phyloP scores from a whole-genome alignment of 768 basidiomycete species.

The Pholiota conissans region DNA sequence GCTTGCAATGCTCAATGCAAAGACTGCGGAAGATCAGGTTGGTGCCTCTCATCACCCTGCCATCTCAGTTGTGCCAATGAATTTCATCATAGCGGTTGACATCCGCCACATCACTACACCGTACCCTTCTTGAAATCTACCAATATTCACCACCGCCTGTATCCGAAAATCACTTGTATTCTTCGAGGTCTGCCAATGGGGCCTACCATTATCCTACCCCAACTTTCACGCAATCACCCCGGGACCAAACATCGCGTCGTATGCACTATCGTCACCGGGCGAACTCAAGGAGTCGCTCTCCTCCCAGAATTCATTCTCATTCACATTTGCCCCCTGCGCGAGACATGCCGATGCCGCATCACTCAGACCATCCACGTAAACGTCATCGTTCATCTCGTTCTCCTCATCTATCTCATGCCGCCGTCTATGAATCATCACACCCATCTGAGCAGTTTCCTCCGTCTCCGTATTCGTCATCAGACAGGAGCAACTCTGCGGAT shows the following conservation, averaged over 20 bases:
- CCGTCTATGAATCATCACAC: constrained; percentile 40
- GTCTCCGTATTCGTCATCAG: constrained; percentile 73
- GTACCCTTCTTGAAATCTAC: constrained; percentile 67
- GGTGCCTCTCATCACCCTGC: constrained; percentile 19
- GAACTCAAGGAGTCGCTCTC: constrained; percentile 40
- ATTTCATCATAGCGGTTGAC: constrained; percentile 58
- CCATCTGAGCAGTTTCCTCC: constrained; percentile 57
- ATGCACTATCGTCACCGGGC: constrained; percentile 34
- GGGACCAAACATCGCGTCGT: constrained; percentile 31
- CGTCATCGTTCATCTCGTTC: constrained; percentile 65
- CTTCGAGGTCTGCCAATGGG: constrained; percentile 22
- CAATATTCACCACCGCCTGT: constrained; percentile 29
- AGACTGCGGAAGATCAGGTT: constrained; percentile 92
- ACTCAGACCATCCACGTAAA: constrained; percentile 53
- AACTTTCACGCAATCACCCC: constrained; percentile 36
- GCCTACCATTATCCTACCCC: constrained; percentile 41
- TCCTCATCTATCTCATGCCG: constrained; percentile 44
- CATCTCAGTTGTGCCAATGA: constrained; percentile 2
- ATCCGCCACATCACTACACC: constrained; percentile 67
- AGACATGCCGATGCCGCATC: constrained; percentile 33
- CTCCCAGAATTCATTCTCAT: constrained; percentile 29
- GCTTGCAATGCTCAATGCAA: constrained; percentile 87
- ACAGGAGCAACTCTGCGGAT: constrained; percentile 62
- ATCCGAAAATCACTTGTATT: constrained; percentile 17
- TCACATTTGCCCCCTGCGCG: constrained; percentile 31